Percentiles rank a stretch among this genome's conserved stretches.
phyloP scores from a whole-genome alignment of 305 asterid species.

The Ilex paraguariensis region DNA sequence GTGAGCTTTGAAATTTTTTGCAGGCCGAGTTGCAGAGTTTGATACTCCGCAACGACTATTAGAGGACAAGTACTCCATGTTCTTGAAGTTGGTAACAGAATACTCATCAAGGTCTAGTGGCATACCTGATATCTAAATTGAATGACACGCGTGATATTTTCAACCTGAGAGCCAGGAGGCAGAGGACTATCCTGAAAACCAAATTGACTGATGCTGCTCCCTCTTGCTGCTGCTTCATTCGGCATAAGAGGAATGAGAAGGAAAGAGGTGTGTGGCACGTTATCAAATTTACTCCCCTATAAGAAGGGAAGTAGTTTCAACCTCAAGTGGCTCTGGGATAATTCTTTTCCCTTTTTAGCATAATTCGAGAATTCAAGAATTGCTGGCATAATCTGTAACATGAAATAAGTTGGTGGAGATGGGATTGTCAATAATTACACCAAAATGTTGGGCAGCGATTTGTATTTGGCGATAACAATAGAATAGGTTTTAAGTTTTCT shows the following conservation, averaged over 20 bases:
- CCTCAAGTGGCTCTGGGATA: slow-evolving; percentile 7
- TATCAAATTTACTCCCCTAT: background rate
- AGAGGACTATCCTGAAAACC: slow-evolving; percentile 1
- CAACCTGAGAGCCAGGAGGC: slow-evolving; percentile 10
- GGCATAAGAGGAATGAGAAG: slow-evolving; percentile 10
- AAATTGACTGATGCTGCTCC: slow-evolving; percentile 6
- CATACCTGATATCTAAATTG: slow-evolving; percentile 46
- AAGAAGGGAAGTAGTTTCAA: slow-evolving; percentile 5
- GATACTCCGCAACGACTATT: slow-evolving; percentile 79
- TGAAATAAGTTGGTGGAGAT: slow-evolving; percentile 38
- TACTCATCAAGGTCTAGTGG: slow-evolving; percentile 80
- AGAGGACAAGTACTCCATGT: slow-evolving; percentile 96
- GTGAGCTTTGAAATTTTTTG: slow-evolving; percentile 10
- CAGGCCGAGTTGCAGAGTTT: slow-evolving; percentile 92
- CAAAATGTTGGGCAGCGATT: slow-evolving; percentile 18
- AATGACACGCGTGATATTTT: slow-evolving; percentile 5
- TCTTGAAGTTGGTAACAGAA: slow-evolving; percentile 82
- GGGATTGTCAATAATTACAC: slow-evolving; percentile 21
- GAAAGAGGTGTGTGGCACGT: slow-evolving; percentile 1
- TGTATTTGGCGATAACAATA: slow-evolving; percentile 30
- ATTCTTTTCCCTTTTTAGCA: slow-evolving; percentile 18
- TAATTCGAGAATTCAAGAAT: slow-evolving; percentile 16
- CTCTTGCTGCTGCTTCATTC: slow-evolving; percentile 10
- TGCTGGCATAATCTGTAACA: slow-evolving; percentile 33
- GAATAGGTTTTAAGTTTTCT: slow-evolving; percentile 20